Base-by-base conservation (phyloP, 371 early-diverging fungal species). In the Mucor irregularis region DNA sequence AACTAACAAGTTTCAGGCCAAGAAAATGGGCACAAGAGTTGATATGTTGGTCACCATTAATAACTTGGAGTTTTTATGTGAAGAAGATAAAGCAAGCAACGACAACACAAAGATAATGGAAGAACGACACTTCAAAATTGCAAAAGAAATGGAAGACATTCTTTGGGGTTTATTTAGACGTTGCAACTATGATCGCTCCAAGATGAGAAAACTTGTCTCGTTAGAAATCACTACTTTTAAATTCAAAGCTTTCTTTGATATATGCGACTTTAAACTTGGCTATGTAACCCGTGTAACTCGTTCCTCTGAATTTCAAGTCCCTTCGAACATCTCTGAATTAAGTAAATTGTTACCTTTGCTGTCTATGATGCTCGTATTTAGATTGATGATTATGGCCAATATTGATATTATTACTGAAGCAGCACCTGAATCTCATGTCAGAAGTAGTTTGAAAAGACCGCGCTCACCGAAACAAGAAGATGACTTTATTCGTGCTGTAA, bases 11-110 rank as follows among this genome's bases (percentile, higher is more conserved):
- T n/a, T 47, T 35, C 62, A 62, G 52, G 30, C 56, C 56, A 34
- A 67, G 45, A 40, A 59, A 62, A 45, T 67, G 62, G n/a, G 59
- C 53, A 33, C 51, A 59, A 39, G 40, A 31, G 51, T 62, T 49
- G 34, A 67, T 46, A 25, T 61, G 49, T 37, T 49, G 33, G 49
- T 35, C 5, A 49, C 37, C 1, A 25, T 25, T 13, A 49, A 49
- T 21, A 37, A 49, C n/a, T 8, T 49, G 13, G 49, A 49, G 25
- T 49, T 35, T 22, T n/a, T 49, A 24, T 49, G 37, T 35, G 49
- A 49, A 49, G 49, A 49, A 35, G 49, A 49, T 11, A 49, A 49
- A 35, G 37, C 37, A 4, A 35, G 25, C 33, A 37, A 49, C 35
- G 24, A 49, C 37, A n/a, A 22, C 37, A 49, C 49, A 14, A 49